Base-by-base conservation (phyloP, 1,139 yeast species). In the Meyerozyma sp. region DNA sequence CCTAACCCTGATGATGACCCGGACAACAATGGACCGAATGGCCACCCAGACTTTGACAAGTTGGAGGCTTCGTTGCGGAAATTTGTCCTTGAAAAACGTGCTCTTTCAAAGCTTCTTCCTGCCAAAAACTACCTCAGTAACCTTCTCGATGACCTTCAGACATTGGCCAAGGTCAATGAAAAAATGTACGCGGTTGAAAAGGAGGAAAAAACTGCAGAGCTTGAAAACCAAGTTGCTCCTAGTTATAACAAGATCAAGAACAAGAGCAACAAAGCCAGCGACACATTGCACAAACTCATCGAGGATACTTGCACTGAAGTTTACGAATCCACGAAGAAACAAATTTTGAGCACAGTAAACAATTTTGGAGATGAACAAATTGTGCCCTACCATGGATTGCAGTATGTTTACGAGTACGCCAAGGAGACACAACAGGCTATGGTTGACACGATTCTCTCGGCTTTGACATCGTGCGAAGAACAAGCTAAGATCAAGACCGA, bases 61-160 rank as follows among this genome's bases (percentile, higher is more conserved):
- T 70, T 94, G 49, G 98, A 94, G 57, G 84, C 86, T 7, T 83
- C 95, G 1, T 70, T 94, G 47, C 77, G 98, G 44, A 84, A 83
- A 52, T 94, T 94, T 60, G 83, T 94, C 5, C 72, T 94, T 34
- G 96, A 91, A 52, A 93, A 91, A 57, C 77, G 98, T 54, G 82
- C 97, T 0, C 65, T 87, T 14, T 90, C 98, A 0, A 94, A 94
- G 61, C 70, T 94, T 21, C 77, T 89, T 37, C 99, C 99, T 0
- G 98, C 97, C 0, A 90, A 91, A 59, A 90, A 84, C 20, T 94
- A 86, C 55, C 66, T 93, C 32, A 51, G 73, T 21, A 91, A 91
- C 55, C 62, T 91, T 16, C 73, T 87, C 40, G 63, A 63, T 14
- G 99, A 94, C 58, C 60, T 91, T 41, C 72, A 70, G 45, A 63